phyloP scores from a whole-genome alignment of 78 protist species.

The Bigelowiella natans region DNA sequence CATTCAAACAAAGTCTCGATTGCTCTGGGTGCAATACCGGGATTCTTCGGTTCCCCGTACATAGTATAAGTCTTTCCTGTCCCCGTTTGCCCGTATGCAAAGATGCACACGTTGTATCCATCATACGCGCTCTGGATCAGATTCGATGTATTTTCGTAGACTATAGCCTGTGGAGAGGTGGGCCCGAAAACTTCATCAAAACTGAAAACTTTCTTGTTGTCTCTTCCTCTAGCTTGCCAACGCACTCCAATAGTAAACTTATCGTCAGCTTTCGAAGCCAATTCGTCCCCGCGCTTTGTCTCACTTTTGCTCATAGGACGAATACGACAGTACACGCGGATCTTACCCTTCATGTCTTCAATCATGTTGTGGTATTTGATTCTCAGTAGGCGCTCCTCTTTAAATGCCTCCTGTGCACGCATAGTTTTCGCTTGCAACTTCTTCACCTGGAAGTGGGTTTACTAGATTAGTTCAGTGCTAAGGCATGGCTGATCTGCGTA shows the following conservation, averaged over 20 bases:
- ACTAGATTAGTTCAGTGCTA: no score
- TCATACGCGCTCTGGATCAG: slow-evolving; percentile 62
- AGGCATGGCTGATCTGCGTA: no score
- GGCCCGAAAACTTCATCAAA: slow-evolving; percentile 46
- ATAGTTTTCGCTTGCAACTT: no score
- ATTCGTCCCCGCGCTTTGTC: neutral
- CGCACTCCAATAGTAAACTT: neutral
- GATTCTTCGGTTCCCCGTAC: slow-evolving; percentile 34
- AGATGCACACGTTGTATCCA: slow-evolving; percentile 71
- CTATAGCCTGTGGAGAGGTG: slow-evolving; percentile 37
- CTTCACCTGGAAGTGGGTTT: no score
- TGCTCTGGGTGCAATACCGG: neutral
- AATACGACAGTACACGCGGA: neutral
- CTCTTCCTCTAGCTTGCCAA: neutral
- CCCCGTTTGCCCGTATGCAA: slow-evolving; percentile 69
- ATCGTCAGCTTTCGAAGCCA: neutral
- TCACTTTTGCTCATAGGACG: neutral
- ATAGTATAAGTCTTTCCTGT: slow-evolving; percentile 71
- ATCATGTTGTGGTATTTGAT: neutral
- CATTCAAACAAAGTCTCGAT: neutral
- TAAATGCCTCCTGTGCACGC: neutral
- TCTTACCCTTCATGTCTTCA: neutral
- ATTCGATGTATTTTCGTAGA: slow-evolving; percentile 53
- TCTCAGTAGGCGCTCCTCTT: neutral
- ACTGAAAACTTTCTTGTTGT: neutral